These are phyloP conservation scores for Ophiostoma triangulosporum DNA, from an alignment of 2,329 filamentous ascomycete species.

Conservation along the genomic window DNA sequence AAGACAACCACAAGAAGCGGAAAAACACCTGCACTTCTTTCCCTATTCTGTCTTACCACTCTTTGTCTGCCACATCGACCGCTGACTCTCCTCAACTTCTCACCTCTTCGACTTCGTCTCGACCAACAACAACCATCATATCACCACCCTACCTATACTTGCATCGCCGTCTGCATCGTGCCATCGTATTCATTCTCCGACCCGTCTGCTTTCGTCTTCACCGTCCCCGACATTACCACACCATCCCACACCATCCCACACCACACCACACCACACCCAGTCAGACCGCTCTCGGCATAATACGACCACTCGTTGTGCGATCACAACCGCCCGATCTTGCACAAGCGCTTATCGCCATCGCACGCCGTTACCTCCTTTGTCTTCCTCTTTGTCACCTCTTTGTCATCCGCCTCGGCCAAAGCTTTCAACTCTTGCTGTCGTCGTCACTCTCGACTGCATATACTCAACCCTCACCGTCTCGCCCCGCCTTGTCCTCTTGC, in stretches of 20 bases:
- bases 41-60: neutral
- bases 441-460: neutral
- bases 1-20: no score
- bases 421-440: neutral
- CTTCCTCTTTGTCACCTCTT: neutral
- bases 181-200: no score
- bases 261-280: neutral
- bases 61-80: neutral
- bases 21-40: neutral
- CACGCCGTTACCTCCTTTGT: conserved; percentile 1
- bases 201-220: neutral
- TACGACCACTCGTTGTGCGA: neutral
- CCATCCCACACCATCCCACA: neutral
- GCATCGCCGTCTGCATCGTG: no score
- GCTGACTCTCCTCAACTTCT: neutral
- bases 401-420: no score
- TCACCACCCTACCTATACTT: neutral
- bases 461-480: neutral
- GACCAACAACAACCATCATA: neutral
- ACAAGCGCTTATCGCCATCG: conserved; percentile 7
- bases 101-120: neutral
- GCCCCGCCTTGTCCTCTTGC: neutral
- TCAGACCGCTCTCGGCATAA: neutral
- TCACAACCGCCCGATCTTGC: neutral
- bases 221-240: neutral